phyloP scores from a whole-genome alignment of 2,329 filamentous ascomycete species.

The Dothideomycetes sp. region DNA sequence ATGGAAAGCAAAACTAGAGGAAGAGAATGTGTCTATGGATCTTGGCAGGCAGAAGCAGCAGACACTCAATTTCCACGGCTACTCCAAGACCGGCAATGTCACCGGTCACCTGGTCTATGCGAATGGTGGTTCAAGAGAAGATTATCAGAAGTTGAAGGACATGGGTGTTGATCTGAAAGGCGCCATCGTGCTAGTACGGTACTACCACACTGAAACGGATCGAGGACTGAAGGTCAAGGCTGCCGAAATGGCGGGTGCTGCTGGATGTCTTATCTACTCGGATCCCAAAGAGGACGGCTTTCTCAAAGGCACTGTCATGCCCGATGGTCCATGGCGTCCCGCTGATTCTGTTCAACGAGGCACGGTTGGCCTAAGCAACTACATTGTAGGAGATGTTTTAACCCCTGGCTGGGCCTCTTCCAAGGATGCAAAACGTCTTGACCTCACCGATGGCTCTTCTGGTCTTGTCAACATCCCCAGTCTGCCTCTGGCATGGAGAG shows the following conservation, averaged over 20 bases:
- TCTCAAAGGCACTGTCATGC: conserved; percentile 60
- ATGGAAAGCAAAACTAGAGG: conserved; percentile 80
- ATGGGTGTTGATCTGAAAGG: conserved; percentile 65
- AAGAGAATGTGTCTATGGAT: conserved; percentile 60
- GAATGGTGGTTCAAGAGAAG: conserved; percentile 78
- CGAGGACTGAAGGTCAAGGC: conserved; percentile 77
- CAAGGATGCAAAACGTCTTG: conserved; percentile 50
- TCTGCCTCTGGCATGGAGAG: conserved; percentile 79
- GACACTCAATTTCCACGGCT: conserved; percentile 75
- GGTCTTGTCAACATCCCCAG: conserved; percentile 79
- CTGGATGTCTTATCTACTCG: conserved; percentile 83
- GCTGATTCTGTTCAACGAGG: conserved; percentile 75
- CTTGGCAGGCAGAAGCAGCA: conserved; percentile 48
- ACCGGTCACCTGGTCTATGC: conserved; percentile 82
- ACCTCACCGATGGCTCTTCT: conserved; percentile 54
- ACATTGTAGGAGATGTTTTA: conserved; percentile 82
- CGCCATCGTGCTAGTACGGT: conserved; percentile 74
- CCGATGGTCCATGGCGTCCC: conserved; percentile 71
- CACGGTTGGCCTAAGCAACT: conserved; percentile 69
- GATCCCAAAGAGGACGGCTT: conserved; percentile 83
- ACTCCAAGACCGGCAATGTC: conserved; percentile 79
- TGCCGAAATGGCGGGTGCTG: conserved; percentile 76
- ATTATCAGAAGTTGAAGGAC: conserved; percentile 66
- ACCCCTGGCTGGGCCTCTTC: conserved; percentile 78
- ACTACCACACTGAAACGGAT: conserved; percentile 66